Evolutionary conservation across 805 yeast species (phyloP).

Genomic region (Nakazawaea populi): DNA sequence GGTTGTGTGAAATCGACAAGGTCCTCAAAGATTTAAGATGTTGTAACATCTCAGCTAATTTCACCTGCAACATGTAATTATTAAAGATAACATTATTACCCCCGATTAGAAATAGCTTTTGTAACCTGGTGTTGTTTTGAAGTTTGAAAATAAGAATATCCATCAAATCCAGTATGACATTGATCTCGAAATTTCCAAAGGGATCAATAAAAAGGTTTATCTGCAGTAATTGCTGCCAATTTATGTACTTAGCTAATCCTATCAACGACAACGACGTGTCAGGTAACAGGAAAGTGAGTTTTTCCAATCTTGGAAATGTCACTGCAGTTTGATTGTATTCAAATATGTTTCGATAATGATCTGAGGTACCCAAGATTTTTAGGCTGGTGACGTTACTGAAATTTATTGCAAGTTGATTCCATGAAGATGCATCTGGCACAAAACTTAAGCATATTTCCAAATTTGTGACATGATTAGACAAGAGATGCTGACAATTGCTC

Average conservation of each 20-base stretch:
- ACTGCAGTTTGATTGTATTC: not conserved
- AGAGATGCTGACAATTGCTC: not conserved
- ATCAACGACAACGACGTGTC: not conserved
- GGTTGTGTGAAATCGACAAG: not conserved
- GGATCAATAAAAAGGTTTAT: constrained; percentile 7
- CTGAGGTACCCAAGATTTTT: constrained; percentile 1
- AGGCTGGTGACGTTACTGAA: not conserved
- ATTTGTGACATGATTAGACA: not conserved
- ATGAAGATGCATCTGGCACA: not conserved
- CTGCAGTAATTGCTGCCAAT: not conserved
- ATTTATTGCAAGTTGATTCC: not conserved
- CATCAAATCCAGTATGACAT: not conserved
- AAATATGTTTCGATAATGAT: not conserved
- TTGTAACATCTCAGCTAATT: not conserved
- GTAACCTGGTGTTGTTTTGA: not conserved
- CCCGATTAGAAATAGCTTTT: not conserved
- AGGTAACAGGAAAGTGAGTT: not conserved
- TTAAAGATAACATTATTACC: constrained; percentile 3
- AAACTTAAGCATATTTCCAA: constrained; percentile 5
- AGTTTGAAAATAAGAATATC: not conserved
- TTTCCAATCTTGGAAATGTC: not conserved
- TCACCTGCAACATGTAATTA: not conserved
- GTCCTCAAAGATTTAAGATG: not conserved
- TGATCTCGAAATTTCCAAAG: not conserved
- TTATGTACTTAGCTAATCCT: not conserved